Conservation (phyloP, 768 basidiomycete genomes). For the Inosperma sp. region DNA sequence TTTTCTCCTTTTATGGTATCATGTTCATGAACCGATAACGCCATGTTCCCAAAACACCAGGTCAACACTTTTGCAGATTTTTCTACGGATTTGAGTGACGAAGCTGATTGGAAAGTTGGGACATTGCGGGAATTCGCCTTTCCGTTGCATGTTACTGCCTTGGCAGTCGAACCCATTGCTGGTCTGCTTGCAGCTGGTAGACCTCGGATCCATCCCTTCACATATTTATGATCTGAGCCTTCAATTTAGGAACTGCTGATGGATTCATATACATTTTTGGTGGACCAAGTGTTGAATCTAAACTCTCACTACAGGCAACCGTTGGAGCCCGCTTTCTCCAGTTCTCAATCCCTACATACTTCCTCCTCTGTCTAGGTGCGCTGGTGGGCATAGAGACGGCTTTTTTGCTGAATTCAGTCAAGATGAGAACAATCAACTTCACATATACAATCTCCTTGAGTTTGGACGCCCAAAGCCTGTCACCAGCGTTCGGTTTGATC, state of each 20-base stretch:
- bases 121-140: conserved; percentile 46
- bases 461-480: conserved; percentile 51
- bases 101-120: conserved; percentile 53
- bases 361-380: conserved; percentile 61
- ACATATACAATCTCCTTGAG: conserved; percentile 56
- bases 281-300: conserved; percentile 55
- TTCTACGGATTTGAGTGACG: conserved; percentile 52
- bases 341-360: conserved; percentile 51
- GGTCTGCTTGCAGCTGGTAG: conserved; percentile 60
- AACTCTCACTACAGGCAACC: conserved; percentile 42
- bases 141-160: conserved; percentile 44
- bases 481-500: conserved; percentile 46
- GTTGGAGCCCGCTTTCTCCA: conserved; percentile 54
- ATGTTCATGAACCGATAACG: background rate
- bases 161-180: conserved; percentile 57
- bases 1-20: no score
- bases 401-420: conserved; percentile 5
- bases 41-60: conserved; percentile 42
- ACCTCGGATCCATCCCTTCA: conserved; percentile 9
- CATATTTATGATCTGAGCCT: conserved; percentile 4
- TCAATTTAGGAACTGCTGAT: conserved; percentile 50
- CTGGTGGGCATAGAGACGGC: background rate
- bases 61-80: conserved; percentile 43
- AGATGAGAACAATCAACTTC: conserved; percentile 54
- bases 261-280: conserved; percentile 68